Base-by-base conservation (phyloP, 2,329 filamentous ascomycete species). In the Calonectria honghensis region DNA sequence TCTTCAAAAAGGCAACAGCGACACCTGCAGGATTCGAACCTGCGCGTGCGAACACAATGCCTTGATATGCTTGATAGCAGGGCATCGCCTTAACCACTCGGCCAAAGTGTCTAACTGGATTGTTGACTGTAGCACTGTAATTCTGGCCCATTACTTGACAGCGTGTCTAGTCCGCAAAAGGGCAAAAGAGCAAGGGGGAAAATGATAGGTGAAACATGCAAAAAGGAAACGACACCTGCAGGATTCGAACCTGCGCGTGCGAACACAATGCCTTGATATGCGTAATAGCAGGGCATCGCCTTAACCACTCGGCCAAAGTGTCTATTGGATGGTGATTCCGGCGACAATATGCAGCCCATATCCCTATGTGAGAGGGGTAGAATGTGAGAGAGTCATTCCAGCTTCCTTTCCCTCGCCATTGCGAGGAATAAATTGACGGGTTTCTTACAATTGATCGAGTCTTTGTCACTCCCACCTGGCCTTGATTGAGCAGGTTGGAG, bases 221-320 rank as follows among this genome's bases (percentile, higher is more conserved):
- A 63, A 52, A 51, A 70, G 37, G 31, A 57, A 31, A 45, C 68
- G 68, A 70, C 68, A 70, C 68, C 68, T 70, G 68, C 68, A 70
- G 68, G 68, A 70, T 70, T 70, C 68, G 68, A 70, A 70, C 68
- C 68, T 70, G 59, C 68, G 68, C 68, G 68, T 70, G 68, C 68
- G 68, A 70, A 70, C 68, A 70, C 68, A 70, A 70, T 70, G 68
- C 68, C 68, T 70, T 64, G 59, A 70, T 70, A 70, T 57, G 68
- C 57, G 35, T 48, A 24, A 70, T 70, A 70, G 68, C 68, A 70
- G 68, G 68, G 68, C 68, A 70, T 70, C 68, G 68, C 68, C 68
- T 70, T 70, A 70, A 70, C 68, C 68, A 70, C 68, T 70, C 68
- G 68, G 68, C 68, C 68, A 65, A 70, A 70, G 68, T 70, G 68